Percentiles rank a stretch among this genome's conserved stretches.
Conservation (phyloP, 768 basidiomycete species). For the Phylloporus rhodoxanthus region DNA sequence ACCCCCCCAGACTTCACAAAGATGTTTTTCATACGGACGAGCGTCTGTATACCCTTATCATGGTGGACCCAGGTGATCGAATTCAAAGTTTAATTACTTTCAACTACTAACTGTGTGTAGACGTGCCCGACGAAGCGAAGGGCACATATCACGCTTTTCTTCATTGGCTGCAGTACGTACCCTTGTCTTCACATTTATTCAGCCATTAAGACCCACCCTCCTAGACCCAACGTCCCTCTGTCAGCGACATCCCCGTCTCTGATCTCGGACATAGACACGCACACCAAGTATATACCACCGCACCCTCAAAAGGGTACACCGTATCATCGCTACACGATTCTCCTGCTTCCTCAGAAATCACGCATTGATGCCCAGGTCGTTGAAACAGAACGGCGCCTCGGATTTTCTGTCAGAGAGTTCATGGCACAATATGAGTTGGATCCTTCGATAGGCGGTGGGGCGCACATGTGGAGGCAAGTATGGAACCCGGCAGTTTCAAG, state of each 20-base stretch:
- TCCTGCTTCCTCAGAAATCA: conserved; percentile 69
- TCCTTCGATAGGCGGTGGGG: conserved; percentile 57
- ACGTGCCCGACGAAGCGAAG: conserved; percentile 72
- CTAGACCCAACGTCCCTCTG: conserved; percentile 77
- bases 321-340: conserved; percentile 82
- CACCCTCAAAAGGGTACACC: conserved; percentile 86
- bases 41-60: conserved; percentile 79
- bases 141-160: conserved; percentile 65
- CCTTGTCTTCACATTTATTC: background rate
- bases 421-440: conserved; percentile 48
- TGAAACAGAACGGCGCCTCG: conserved; percentile 41
- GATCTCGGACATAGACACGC: conserved; percentile 42
- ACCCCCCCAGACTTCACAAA: conserved; percentile 59
- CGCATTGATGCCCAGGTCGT: conserved; percentile 41
- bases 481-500: conserved; percentile 63
- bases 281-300: conserved; percentile 81
- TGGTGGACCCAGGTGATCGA: conserved; percentile 77
- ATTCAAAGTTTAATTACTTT: conserved; percentile 6
- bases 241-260: conserved; percentile 45
- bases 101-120: conserved; percentile 34
- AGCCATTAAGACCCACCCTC: background rate
- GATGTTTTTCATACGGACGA: conserved; percentile 80
- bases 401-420: conserved; percentile 67
- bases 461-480: conserved; percentile 76
- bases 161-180: conserved; percentile 78